Percentiles rank a stretch among this genome's conserved stretches.
These are phyloP conservation scores for Pestalotiopsis sp. DNA, from an alignment of 2,329 filamentous ascomycete species.

Conservation along the genomic window DNA sequence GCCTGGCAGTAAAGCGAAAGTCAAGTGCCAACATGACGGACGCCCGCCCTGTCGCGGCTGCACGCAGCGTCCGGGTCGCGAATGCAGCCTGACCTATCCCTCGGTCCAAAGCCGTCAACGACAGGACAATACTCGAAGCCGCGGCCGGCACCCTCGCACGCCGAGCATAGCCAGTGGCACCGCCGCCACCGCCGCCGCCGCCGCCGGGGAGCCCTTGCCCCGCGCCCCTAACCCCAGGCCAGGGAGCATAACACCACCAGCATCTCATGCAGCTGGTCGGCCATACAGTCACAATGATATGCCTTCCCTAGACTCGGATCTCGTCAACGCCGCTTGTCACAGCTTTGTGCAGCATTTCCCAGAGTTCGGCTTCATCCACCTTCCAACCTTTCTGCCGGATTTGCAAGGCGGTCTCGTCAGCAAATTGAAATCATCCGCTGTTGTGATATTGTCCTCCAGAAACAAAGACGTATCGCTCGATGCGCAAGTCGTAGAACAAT, in stretches of 20 bases:
- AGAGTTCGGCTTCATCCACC: neutral
- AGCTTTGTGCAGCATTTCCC: neutral
- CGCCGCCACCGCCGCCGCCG: neutral
- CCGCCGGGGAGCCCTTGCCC: neutral
- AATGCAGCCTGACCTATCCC: neutral
- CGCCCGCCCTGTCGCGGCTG: neutral
- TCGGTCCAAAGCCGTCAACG: neutral
- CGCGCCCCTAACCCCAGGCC: neutral
- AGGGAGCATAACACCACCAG: neutral
- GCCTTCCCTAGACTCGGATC: neutral
- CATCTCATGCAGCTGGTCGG: neutral
- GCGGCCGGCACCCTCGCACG: neutral
- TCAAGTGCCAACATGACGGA: neutral
- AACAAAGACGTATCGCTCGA: neutral
- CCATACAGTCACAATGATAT: neutral
- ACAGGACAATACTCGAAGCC: neutral
- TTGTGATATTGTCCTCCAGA: neutral
- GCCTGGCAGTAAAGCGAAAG: neutral
- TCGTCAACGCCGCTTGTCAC: neutral
- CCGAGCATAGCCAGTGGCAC: neutral
- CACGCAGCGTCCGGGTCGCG: neutral
- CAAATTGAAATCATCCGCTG: neutral
- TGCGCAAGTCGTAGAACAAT: neutral
- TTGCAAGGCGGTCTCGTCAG: neutral
- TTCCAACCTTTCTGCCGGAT: neutral